Percentiles rank a stretch among this genome's conserved stretches.
Evolutionary conservation across 108 stramenopile species (phyloP).

Genomic region (Nitzschia sp.): DNA sequence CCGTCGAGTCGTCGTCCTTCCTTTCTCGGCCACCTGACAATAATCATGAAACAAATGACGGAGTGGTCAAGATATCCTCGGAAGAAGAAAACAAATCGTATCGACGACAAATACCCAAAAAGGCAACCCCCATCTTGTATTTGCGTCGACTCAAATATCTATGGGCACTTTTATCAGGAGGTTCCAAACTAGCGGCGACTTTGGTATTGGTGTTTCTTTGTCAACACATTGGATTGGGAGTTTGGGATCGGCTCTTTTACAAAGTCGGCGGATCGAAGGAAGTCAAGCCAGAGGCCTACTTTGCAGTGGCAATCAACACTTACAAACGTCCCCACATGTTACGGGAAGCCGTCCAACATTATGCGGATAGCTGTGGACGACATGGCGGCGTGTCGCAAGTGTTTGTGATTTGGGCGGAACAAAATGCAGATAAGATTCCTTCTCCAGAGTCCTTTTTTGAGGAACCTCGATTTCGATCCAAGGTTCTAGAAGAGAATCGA

Average conservation of each 20-base stretch:
- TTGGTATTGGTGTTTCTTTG: background rate
- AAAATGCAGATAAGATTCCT: constrained; percentile 18
- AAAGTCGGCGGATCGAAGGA: background rate
- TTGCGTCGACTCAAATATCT: constrained; percentile 3
- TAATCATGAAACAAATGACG: too few species aligned
- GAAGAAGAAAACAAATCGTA: background rate
- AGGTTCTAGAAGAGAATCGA: background rate
- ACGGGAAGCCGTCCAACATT: constrained; percentile 50
- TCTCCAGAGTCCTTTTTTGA: constrained; percentile 37
- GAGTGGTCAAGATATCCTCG: too few species aligned
- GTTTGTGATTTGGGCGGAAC: constrained; percentile 64
- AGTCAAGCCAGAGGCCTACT: constrained; percentile 15
- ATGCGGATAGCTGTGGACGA: constrained; percentile 49
- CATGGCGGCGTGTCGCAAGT: constrained; percentile 38
- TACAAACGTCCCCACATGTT: constrained; percentile 54
- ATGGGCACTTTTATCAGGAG: background rate
- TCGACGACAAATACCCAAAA: constrained; percentile 1
- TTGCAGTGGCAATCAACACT: constrained; percentile 68
- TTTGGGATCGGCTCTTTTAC: constrained; percentile 26
- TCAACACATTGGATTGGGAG: background rate
- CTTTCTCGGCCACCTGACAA: too few species aligned
- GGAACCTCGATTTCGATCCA: background rate
- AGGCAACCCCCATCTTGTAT: background rate
- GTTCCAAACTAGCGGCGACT: background rate
- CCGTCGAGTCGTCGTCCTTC: too few species aligned